Evolutionary conservation across 2,329 filamentous ascomycete genomes (phyloP).

Genomic region (Macroventuria anomochaeta): DNA sequence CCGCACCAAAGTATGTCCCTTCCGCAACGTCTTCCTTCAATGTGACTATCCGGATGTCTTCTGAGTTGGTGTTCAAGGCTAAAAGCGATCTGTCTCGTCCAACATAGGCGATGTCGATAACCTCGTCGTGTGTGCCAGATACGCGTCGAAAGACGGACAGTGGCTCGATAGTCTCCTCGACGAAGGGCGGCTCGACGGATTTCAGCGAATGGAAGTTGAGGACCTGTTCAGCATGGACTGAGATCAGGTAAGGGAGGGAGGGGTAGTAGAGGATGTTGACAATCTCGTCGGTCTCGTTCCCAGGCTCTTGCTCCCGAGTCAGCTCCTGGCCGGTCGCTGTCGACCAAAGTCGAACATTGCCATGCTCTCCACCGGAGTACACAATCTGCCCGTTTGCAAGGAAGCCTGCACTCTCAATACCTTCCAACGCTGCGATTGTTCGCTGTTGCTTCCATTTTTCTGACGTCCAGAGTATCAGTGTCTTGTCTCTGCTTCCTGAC

Average conservation of each 20-base stretch:
- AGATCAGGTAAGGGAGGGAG: constrained; percentile 73
- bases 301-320: constrained; percentile 72
- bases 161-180: constrained; percentile 60
- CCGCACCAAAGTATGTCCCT: constrained; percentile 82
- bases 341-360: constrained; percentile 83
- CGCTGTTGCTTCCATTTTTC: constrained; percentile 82
- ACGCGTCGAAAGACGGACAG: constrained; percentile 74
- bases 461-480: constrained; percentile 89
- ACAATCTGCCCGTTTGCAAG: constrained; percentile 72
- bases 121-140: constrained; percentile 95
- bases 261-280: constrained; percentile 72
- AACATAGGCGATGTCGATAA: constrained; percentile 91
- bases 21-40: constrained; percentile 53
- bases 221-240: constrained; percentile 88
- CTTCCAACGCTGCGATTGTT: constrained; percentile 83
- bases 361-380: constrained; percentile 85
- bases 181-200: constrained; percentile 50
- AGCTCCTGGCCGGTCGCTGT: constrained; percentile 78
- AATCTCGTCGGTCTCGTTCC: constrained; percentile 69
- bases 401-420: constrained; percentile 84
- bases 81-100: constrained; percentile 80
- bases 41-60: constrained; percentile 88
- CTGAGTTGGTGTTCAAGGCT: constrained; percentile 92
- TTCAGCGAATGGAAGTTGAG: constrained; percentile 73
- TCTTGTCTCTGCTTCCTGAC: constrained; percentile 90